Conservation (phyloP, 805 yeast genomes). For the Tetrapisispora nanseiensis region DNA sequence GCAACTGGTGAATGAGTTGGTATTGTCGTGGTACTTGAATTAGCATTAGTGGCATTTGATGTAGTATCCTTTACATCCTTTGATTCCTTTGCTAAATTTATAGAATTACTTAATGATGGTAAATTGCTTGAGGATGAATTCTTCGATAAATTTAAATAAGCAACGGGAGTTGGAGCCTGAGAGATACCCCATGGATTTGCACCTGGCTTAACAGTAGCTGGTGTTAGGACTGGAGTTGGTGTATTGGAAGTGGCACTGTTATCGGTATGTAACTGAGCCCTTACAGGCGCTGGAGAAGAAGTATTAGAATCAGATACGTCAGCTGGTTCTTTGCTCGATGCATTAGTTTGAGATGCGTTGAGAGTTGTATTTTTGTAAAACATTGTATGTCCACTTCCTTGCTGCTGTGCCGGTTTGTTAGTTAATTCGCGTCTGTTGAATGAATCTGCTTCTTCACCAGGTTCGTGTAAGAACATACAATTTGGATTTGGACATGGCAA, state of each 20-base stretch:
- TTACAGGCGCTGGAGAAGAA: conserved; percentile 26
- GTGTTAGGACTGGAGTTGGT: conserved; percentile 24
- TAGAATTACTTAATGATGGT: conserved; percentile 23
- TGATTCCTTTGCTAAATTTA: conserved; percentile 5
- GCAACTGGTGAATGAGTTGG: conserved; percentile 7
- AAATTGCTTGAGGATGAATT: conserved; percentile 17
- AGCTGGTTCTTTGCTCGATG: conserved; percentile 5
- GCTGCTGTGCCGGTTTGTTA: conserved; percentile 23
- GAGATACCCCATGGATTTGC: conserved; percentile 30
- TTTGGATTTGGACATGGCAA: conserved; percentile 96
- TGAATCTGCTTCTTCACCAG: conserved; percentile 98
- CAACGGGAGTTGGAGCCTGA: conserved; percentile 23
- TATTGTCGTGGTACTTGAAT: not conserved
- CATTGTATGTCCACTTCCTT: conserved; percentile 2
- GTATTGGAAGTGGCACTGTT: conserved; percentile 5
- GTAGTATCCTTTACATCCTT: conserved; percentile 11
- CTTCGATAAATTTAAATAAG: conserved; percentile 18
- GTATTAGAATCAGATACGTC: conserved; percentile 9
- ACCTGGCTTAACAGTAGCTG: conserved; percentile 27
- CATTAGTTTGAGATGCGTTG: conserved; percentile 2
- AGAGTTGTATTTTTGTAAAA: conserved; percentile 10
- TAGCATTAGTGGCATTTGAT: not conserved
- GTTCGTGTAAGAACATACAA: conserved; percentile 98
- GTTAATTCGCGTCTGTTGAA: conserved; percentile 56
- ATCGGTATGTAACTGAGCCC: conserved; percentile 22